Percentiles rank a stretch among this genome's conserved stretches.
Evolutionary conservation across 192 early-diverging fungal genomes (phyloP).

Genomic region (Podila horticola): DNA sequence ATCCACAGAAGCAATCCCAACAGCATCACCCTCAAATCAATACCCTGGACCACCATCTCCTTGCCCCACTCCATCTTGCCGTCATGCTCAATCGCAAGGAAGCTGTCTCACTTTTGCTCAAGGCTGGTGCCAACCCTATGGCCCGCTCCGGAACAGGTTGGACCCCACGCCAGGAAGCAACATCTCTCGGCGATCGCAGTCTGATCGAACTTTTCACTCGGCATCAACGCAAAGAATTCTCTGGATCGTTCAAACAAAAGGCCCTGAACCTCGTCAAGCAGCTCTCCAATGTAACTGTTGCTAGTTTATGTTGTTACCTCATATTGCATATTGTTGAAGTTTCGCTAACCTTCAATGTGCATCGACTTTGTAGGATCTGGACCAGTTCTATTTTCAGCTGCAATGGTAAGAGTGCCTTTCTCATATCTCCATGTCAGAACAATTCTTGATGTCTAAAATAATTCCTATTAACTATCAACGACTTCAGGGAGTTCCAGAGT

Average conservation of each 20-base stretch:
- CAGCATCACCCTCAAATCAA: slow-evolving; percentile 34
- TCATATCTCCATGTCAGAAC: not conserved
- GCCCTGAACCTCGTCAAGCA: slow-evolving; percentile 49
- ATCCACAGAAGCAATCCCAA: not conserved
- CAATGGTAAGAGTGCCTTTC: slow-evolving; percentile 22
- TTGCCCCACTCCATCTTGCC: slow-evolving; percentile 39
- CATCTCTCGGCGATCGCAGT: slow-evolving; percentile 32
- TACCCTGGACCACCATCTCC: slow-evolving; percentile 36
- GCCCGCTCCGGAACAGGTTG: slow-evolving; percentile 44
- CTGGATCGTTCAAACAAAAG: slow-evolving; percentile 39
- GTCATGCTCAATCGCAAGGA: slow-evolving; percentile 50
- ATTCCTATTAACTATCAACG: too few relatives aligned
- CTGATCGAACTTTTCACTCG: slow-evolving; percentile 42
- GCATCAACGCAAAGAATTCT: slow-evolving; percentile 38
- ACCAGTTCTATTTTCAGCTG: slow-evolving; percentile 50
- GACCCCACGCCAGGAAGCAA: slow-evolving; percentile 45
- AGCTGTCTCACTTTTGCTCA: slow-evolving; percentile 18
- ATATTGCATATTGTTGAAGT: not conserved
- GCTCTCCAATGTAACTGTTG: slow-evolving; percentile 17
- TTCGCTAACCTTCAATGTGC: not conserved
- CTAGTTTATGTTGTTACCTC: not conserved
- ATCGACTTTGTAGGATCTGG: slow-evolving; percentile 23
- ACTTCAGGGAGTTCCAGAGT: slow-evolving; percentile 47
- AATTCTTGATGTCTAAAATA: too few relatives aligned
- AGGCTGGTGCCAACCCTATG: slow-evolving; percentile 44